Evolutionary conservation across 441 rosid species (phyloP).

Genomic region (Kokia cookei): DNA sequence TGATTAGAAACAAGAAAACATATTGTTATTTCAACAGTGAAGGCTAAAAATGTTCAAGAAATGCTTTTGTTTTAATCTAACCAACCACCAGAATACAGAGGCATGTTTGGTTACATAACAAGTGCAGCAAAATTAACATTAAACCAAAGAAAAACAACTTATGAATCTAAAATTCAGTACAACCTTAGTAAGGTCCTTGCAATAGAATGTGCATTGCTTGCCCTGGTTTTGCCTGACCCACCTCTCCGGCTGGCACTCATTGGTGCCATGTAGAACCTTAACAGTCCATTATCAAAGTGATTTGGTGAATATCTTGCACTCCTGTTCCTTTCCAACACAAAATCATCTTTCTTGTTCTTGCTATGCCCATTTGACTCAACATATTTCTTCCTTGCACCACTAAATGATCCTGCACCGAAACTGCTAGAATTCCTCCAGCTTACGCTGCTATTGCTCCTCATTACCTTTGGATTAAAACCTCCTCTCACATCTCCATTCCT

Average conservation of each 20-base stretch:
- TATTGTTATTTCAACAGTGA: slow-evolving; percentile 41
- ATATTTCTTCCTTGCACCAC: slow-evolving; percentile 40
- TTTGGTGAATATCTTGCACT: slow-evolving; percentile 88
- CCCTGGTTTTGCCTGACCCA: slow-evolving; percentile 57
- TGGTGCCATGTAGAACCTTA: slow-evolving; percentile 79
- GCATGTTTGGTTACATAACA: slow-evolving; percentile 52
- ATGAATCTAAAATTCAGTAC: slow-evolving; percentile 58
- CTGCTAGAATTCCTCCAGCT: slow-evolving; percentile 79
- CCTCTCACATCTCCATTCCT: slow-evolving; percentile 51
- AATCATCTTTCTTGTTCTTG: slow-evolving; percentile 64
- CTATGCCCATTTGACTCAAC: slow-evolving; percentile 46
- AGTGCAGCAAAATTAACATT: slow-evolving; percentile 52
- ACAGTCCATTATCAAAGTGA: slow-evolving; percentile 70
- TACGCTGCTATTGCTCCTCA: slow-evolving; percentile 96
- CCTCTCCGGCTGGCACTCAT: slow-evolving; percentile 69
- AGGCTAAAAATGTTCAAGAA: slow-evolving; percentile 42
- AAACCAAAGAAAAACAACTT: slow-evolving; percentile 36
- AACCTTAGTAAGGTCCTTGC: slow-evolving; percentile 83
- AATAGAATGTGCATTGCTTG: slow-evolving; percentile 82
- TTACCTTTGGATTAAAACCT: slow-evolving; percentile 62
- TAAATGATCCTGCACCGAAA: slow-evolving; percentile 49
- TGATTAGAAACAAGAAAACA: slow-evolving; percentile 10
- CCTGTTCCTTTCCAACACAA: slow-evolving; percentile 70
- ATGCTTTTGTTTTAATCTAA: slow-evolving; percentile 31
- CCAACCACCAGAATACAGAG: slow-evolving; percentile 55